phyloP scores from a whole-genome alignment of 306 rosid genomes.

The Acmispon strigosus region DNA sequence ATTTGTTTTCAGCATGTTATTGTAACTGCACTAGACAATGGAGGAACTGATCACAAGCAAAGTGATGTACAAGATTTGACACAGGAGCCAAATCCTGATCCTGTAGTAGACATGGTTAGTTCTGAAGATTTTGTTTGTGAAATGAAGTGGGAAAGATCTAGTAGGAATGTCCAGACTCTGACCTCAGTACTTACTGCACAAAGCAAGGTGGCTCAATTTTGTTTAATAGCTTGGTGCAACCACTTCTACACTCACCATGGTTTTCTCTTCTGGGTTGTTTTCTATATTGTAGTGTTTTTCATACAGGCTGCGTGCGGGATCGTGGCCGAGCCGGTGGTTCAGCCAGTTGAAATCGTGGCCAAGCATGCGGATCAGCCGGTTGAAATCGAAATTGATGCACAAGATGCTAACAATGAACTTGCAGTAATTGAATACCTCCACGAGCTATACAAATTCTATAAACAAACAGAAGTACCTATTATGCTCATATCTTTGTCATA shows the following conservation, averaged over 20 bases:
- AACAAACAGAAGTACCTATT: conserved; percentile 36
- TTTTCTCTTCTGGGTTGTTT: not conserved
- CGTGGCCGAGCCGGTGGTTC: conserved; percentile 12
- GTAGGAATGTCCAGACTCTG: conserved; percentile 28
- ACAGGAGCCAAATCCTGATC: not conserved
- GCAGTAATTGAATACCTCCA: conserved; percentile 54
- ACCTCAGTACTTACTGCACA: conserved; percentile 31
- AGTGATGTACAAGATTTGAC: not conserved
- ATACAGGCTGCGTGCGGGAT: conserved; percentile 36
- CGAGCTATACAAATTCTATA: conserved; percentile 46
- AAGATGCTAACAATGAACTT: conserved; percentile 30
- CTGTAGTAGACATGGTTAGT: not conserved
- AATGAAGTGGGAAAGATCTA: not conserved
- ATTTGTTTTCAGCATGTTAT: not conserved
- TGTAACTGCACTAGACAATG: not conserved
- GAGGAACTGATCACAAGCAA: not conserved
- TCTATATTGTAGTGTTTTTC: not conserved
- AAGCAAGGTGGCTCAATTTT: conserved; percentile 40
- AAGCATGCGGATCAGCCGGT: conserved; percentile 19
- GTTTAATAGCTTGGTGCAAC: not conserved
- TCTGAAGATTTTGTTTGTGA: not conserved
- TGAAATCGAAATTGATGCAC: conserved; percentile 41
- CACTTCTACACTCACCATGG: not conserved
- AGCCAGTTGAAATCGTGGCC: conserved; percentile 21
- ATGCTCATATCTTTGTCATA: not conserved